Conservation (phyloP, 805 yeast species). For the Saccharomyces cerevisiae region DNA sequence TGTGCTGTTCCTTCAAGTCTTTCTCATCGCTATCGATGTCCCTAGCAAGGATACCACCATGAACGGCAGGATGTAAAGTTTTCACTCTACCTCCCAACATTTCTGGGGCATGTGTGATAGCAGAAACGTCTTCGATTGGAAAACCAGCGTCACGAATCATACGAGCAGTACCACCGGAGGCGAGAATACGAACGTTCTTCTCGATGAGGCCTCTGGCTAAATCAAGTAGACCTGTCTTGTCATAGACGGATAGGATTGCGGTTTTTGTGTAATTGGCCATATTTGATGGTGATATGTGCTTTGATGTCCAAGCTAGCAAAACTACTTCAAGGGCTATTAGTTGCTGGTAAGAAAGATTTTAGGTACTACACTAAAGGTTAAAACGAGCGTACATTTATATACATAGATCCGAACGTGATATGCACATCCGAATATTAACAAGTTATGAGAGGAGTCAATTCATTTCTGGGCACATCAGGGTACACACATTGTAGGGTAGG, state of each 20-base stretch:
- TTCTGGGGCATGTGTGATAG: slow-evolving; percentile 96
- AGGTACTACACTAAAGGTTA: neutral
- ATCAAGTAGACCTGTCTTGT: slow-evolving; percentile 91
- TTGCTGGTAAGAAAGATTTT: neutral
- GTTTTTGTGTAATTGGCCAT: slow-evolving; percentile 40
- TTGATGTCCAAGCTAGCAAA: neutral
- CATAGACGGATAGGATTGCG: slow-evolving; percentile 93
- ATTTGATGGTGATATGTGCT: neutral
- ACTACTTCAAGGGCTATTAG: neutral
- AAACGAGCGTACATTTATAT: neutral
- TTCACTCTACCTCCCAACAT: slow-evolving; percentile 98
- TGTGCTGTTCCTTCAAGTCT: slow-evolving; percentile 79
- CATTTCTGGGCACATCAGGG: neutral
- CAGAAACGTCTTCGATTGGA: slow-evolving; percentile 90
- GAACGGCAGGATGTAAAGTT: slow-evolving; percentile 97
- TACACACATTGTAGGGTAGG: neutral
- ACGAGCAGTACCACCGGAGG: slow-evolving; percentile 95
- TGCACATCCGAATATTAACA: neutral
- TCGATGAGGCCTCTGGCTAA: slow-evolving; percentile 87
- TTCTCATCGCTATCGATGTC: slow-evolving; percentile 80
- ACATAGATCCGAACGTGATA: neutral
- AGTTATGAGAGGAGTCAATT: neutral
- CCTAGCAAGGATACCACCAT: slow-evolving; percentile 94
- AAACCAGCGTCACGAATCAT: slow-evolving; percentile 94
- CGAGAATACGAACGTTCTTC: slow-evolving; percentile 82